Evolutionary conservation across 345 rosid genomes (phyloP), one percentile per base, ranked within the genome.

Genomic region (Syzygium jambos): DNA sequence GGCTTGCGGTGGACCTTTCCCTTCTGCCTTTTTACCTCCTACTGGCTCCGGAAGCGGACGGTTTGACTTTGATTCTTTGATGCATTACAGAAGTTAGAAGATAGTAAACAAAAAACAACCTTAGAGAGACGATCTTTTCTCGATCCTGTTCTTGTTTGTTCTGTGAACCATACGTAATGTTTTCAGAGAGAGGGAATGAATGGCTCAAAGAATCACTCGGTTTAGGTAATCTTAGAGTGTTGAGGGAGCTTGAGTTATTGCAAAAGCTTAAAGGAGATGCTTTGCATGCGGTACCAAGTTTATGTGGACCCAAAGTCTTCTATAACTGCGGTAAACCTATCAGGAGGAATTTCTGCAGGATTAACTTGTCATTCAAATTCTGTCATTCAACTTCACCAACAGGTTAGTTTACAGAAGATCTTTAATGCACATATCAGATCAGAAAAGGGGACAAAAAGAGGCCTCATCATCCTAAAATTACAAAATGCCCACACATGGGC

Each of bases 391-490:
- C 61, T 85, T 53, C 73, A 53, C 29, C 65, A 41, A 7, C 57
- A 56, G 29, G 23, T 53, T 53, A 85, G 86, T 30, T 4, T 56
- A 21, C 63, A 56, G 49, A 84, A 52, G 52, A 52, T 52, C 27
- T 43, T 7, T 56, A 16, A 55, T 29, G 53, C 52, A 73, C 43
- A 73, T 38, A 38, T 51, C 57, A n/a, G 41, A 16, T 52, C 52
- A 87, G 52, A 55, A 30, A 56, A 82, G 21, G 34, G 23, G 9
- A 14, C 41, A 30, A 59, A 51, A 49, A 63, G 27, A 56, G 85
- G 54, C 86, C 89, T 63, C 89, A 41, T 87, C 89, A 38, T 87
- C 85, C 84, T 84, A 65, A 56, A 55, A 51, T 61, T 87, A 63
- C 61, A 49, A 61, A 52, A 61, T 53, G 89, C 77, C 86, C 86